phyloP scores from a whole-genome alignment of 2,329 filamentous ascomycete genomes.

The Botrytis paeoniae region DNA sequence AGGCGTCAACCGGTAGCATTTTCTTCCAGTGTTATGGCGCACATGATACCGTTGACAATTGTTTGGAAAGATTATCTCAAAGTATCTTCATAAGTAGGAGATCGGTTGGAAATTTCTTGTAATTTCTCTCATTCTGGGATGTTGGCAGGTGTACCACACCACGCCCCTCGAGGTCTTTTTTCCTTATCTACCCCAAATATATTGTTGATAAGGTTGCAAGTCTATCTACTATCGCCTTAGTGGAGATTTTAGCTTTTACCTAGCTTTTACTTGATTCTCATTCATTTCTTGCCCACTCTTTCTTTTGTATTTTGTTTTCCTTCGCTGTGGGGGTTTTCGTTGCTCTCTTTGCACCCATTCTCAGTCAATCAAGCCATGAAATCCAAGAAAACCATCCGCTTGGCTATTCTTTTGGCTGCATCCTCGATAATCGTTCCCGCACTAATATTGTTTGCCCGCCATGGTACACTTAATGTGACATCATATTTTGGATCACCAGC shows the following conservation, averaged over 20 bases:
- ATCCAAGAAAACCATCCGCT: not conserved
- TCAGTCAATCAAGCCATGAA: conserved; percentile 7
- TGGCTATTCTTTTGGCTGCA: not conserved
- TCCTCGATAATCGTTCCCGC: conserved; percentile 8
- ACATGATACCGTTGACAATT: not conserved
- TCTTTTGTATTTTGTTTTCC: not conserved
- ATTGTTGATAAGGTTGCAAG: not conserved
- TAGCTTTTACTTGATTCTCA: no score
- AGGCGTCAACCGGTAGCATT: not conserved
- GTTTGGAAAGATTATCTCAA: not conserved
- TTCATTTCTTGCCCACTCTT: not conserved
- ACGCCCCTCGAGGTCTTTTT: not conserved
- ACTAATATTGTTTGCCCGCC: not conserved
- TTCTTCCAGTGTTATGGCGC: not conserved
- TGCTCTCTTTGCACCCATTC: not conserved
- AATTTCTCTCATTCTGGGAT: not conserved
- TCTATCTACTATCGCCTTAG: not conserved
- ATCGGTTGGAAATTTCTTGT: not conserved
- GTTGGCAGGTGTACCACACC: not conserved
- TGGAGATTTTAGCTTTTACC: not conserved
- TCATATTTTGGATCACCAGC: conserved; percentile 6
- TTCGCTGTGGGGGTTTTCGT: not conserved
- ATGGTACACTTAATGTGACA: not conserved
- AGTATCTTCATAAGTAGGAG: not conserved
- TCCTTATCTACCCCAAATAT: not conserved